phyloP scores from a whole-genome alignment of 2,329 filamentous ascomycete species.

The Xenoacremonium recifei region DNA sequence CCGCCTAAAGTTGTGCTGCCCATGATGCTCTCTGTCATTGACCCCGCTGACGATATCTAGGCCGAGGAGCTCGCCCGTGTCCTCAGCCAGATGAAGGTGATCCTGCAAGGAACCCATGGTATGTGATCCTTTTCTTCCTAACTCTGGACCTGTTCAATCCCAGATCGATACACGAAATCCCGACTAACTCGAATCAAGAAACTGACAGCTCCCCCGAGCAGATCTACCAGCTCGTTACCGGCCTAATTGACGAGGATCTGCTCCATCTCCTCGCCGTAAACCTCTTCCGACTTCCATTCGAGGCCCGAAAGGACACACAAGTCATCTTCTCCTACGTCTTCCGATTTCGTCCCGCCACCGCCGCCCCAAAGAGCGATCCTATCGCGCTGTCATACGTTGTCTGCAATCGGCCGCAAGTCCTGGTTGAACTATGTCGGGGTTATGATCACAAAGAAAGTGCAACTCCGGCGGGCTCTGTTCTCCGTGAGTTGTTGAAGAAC shows the following conservation, averaged over 20 bases:
- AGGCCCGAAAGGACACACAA: constrained; percentile 92
- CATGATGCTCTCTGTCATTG: background rate
- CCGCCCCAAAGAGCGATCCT: constrained; percentile 69
- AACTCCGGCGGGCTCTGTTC: constrained; percentile 83
- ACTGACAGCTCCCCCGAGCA: constrained; percentile 83
- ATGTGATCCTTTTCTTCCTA: constrained; percentile 24
- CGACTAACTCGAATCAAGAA: constrained; percentile 53
- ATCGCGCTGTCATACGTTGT: constrained; percentile 87
- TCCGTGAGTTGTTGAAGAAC: constrained; percentile 85
- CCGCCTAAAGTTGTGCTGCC: constrained; percentile 43
- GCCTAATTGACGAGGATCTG: constrained; percentile 85
- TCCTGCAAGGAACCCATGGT: constrained; percentile 93
- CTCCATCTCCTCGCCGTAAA: constrained; percentile 79
- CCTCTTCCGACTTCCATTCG: constrained; percentile 86
- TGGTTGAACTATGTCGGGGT: constrained; percentile 83
- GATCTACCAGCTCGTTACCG: constrained; percentile 79
- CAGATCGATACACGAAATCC: background rate
- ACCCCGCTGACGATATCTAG: constrained; percentile 41
- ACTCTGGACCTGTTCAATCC: background rate
- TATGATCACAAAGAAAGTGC: constrained; percentile 91
- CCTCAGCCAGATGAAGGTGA: constrained; percentile 85
- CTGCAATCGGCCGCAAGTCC: constrained; percentile 79
- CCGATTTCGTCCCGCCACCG: constrained; percentile 75
- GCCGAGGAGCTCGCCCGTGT: constrained; percentile 85
- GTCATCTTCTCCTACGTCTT: constrained; percentile 95